Evolutionary conservation across 257 asterid genomes (phyloP).

Genomic region (Jasminum sambac): DNA sequence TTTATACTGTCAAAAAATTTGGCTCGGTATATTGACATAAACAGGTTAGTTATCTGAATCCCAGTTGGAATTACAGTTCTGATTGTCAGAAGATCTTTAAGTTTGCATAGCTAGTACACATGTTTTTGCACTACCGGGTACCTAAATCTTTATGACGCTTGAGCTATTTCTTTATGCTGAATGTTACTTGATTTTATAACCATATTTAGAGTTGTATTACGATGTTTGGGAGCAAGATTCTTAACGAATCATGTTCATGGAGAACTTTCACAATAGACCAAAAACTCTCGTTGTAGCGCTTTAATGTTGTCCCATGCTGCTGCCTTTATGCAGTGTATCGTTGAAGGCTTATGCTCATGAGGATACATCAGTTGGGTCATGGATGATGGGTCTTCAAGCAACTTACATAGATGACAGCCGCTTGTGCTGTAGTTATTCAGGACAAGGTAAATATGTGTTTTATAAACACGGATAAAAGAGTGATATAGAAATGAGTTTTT

Average conservation of each 20-base stretch:
- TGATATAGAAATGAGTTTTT: no score
- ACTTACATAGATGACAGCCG: conserved; percentile 81
- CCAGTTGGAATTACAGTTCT: conserved; percentile 8
- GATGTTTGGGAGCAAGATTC: not conserved
- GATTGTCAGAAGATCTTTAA: not conserved
- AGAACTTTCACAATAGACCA: not conserved
- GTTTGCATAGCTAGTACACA: not conserved
- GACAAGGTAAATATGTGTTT: conserved; percentile 51
- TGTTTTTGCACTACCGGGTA: not conserved
- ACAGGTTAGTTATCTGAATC: conserved; percentile 63
- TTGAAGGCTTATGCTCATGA: conserved; percentile 81
- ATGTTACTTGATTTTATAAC: not conserved
- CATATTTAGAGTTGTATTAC: not conserved
- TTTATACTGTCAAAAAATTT: conserved; percentile 62
- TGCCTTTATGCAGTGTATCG: conserved; percentile 61
- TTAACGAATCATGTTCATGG: no score
- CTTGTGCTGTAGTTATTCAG: conserved; percentile 65
- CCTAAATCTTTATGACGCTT: not conserved
- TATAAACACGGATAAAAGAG: no score
- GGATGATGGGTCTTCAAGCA: conserved; percentile 93
- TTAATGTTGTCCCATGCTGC: conserved; percentile 5
- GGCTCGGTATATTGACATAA: conserved; percentile 72
- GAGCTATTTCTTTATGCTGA: not conserved
- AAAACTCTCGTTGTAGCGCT: not conserved
- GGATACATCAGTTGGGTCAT: conserved; percentile 85